Base-by-base conservation (phyloP, 106 monocot genomes). In the Hemerocallis citrina region DNA sequence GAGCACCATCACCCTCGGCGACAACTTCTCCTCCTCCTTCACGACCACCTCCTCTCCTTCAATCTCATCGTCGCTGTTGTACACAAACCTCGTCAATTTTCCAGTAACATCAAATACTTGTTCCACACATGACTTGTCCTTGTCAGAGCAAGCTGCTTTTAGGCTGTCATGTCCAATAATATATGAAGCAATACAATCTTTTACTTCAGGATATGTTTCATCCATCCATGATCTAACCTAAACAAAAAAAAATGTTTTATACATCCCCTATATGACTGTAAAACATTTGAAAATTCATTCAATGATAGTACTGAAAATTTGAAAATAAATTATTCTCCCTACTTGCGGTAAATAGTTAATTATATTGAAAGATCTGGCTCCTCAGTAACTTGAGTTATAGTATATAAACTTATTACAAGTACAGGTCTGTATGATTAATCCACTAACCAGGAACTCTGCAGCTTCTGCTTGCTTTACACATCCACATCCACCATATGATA, bases 141-240 rank as follows among this genome's bases (percentile, higher is more conserved):
- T 38, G 59, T 64, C 38, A 49, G 7, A 32, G 16, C 34, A 62
- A 38, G 10, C 38, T 68, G 71, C 63, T 85, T 88, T 98, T 54
- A 98, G 65, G 67, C 98, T 98, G 67, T 98, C 79, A 55, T 79
- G 47, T 44, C 98, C 98, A 72, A 98, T 84, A 46, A 85, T 74
- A 57, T 85, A 92, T 35, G 98, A 84, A 58, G 77, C 13, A 57
- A 98, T 77, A 59, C 64, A 55, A 61, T 92, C 81, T 55, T 63
- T 49, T 47, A 72, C 58, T 59, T 79, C 88, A 39, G 98, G 98
- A 61, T 62, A 82, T 67, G 72, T 64, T 69, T 98, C 98, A 44
- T 85, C 73, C 72, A 98, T 77, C 98, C 98, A 98, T 54, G 98
- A 92, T 46, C 68, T 85, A 46, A 98, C 98, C 98, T 98, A 46